Conservation (phyloP, 2,329 filamentous ascomycete genomes). For the Hypoxylon sp. region DNA sequence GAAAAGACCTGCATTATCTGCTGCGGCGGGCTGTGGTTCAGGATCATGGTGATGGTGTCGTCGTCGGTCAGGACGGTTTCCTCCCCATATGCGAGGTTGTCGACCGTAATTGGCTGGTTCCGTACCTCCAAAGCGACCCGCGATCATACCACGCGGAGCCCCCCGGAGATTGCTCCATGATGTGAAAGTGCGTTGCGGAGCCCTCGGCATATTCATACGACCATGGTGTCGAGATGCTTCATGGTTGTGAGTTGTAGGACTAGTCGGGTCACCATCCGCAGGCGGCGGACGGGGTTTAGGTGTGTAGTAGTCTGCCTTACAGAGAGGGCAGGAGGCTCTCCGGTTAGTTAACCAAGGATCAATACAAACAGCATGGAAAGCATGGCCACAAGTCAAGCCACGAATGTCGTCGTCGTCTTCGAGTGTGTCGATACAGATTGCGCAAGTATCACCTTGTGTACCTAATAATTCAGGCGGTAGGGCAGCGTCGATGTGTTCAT, state of each 20-base stretch:
- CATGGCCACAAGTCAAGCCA: conserved; percentile 95
- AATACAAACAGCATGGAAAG: conserved; percentile 95
- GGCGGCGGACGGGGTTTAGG: conserved; percentile 83
- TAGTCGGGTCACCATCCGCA: conserved; percentile 59
- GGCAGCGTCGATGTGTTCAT: conserved; percentile 86
- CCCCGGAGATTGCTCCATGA: conserved; percentile 55
- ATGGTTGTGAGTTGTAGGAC: conserved; percentile 50
- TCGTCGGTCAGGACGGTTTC: conserved; percentile 39
- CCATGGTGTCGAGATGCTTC: conserved; percentile 58
- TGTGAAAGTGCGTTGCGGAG: conserved; percentile 59
- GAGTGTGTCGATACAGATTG: conserved; percentile 93
- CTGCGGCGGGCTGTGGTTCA: conserved; percentile 30
- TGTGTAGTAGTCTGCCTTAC: conserved; percentile 97
- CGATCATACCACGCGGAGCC: conserved; percentile 51
- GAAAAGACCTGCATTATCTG: conserved; percentile 42
- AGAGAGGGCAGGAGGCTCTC: conserved; percentile 95
- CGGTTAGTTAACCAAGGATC: conserved; percentile 97
- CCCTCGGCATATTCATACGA: conserved; percentile 65
- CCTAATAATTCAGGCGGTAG: conserved; percentile 85
- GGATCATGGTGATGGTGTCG: conserved; percentile 22
- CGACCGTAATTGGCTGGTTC: conserved; percentile 37
- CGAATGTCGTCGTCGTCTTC: conserved; percentile 97
- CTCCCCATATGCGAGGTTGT: conserved; percentile 41
- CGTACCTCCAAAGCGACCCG: conserved; percentile 46
- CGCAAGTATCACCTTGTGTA: conserved; percentile 91